Evolutionary conservation across 2,329 filamentous ascomycete genomes (phyloP).

Genomic region (Westerdykella aurantiaca): DNA sequence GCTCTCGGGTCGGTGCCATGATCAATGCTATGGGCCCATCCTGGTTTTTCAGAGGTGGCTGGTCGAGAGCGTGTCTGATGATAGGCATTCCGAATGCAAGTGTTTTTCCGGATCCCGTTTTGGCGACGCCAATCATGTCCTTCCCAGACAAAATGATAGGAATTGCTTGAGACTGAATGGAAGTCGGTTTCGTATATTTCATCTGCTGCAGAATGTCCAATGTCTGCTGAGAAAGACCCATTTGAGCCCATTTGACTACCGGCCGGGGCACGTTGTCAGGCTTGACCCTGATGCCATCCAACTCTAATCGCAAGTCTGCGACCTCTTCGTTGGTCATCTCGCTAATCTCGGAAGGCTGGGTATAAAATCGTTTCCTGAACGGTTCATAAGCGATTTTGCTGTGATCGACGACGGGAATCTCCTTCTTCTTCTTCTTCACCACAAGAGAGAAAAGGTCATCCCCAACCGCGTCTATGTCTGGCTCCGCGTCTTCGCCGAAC

Average conservation of each 20-base stretch:
- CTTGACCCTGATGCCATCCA: slow-evolving; percentile 88
- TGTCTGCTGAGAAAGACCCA: slow-evolving; percentile 79
- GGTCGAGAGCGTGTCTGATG: slow-evolving; percentile 97
- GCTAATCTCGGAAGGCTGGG: slow-evolving; percentile 76
- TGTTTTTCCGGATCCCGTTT: slow-evolving; percentile 96
- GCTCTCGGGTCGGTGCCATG: slow-evolving; percentile 88
- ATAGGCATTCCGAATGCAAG: slow-evolving; percentile 92
- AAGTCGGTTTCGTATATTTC: slow-evolving; percentile 81
- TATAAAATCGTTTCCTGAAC: slow-evolving; percentile 92
- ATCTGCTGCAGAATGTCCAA: slow-evolving; percentile 77
- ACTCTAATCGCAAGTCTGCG: slow-evolving; percentile 71
- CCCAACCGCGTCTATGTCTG: slow-evolving; percentile 57
- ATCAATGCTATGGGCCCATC: slow-evolving; percentile 87
- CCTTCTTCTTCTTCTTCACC: slow-evolving; percentile 83
- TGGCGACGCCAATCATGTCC: slow-evolving; percentile 93
- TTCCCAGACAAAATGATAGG: slow-evolving; percentile 93
- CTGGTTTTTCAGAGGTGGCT: slow-evolving; percentile 69
- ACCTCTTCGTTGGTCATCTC: slow-evolving; percentile 82
- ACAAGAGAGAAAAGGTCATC: slow-evolving; percentile 47
- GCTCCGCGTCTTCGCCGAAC: slow-evolving; percentile 78
- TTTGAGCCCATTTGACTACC: slow-evolving; percentile 94
- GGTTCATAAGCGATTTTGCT: slow-evolving; percentile 76
- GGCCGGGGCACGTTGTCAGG: slow-evolving; percentile 79
- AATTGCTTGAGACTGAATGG: slow-evolving; percentile 92
- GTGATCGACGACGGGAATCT: slow-evolving; percentile 84